A percentile compares a stretch with the other conserved stretches of the same genome.
Conservation (phyloP, 192 early-diverging fungal genomes). For the Spizellomyces punctatus region DNA sequence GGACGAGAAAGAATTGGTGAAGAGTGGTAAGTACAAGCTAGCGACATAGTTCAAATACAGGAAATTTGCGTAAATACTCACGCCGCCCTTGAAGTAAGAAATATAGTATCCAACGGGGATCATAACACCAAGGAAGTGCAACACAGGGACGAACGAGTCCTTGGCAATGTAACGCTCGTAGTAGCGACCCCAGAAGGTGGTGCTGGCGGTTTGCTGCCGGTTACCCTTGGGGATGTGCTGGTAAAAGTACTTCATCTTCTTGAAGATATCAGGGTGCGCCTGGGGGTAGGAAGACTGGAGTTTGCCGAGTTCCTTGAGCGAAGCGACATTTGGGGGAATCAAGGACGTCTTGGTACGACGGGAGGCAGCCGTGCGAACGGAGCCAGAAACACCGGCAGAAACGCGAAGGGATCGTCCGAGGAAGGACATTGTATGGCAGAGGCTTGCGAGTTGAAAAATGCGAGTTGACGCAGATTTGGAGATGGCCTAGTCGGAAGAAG, state of each 20-base stretch:
- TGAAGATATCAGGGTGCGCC: conserved; percentile 57
- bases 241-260: conserved; percentile 56
- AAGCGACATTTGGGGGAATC: conserved; percentile 52
- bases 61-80: conserved; percentile 5
- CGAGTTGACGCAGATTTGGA: background rate
- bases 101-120: conserved; percentile 52
- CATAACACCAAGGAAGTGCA: conserved; percentile 56
- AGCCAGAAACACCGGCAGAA: background rate
- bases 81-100: conserved; percentile 52
- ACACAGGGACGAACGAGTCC: conserved; percentile 48
- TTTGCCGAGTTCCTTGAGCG: conserved; percentile 52
- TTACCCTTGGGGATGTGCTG: conserved; percentile 51
- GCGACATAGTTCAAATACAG: background rate
- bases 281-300: conserved; percentile 49
- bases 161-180: conserved; percentile 49
- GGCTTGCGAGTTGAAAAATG: background rate
- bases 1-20: background rate
- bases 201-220: conserved; percentile 30
- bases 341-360: conserved; percentile 46
- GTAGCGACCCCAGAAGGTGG: conserved; percentile 46
- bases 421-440: background rate
- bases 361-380: conserved; percentile 32
- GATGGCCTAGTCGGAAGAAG: no score
- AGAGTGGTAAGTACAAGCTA: background rate
- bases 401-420: conserved; percentile 1